phyloP scores from a whole-genome alignment of 306 rosid genomes.

The Benincasa hispida region DNA sequence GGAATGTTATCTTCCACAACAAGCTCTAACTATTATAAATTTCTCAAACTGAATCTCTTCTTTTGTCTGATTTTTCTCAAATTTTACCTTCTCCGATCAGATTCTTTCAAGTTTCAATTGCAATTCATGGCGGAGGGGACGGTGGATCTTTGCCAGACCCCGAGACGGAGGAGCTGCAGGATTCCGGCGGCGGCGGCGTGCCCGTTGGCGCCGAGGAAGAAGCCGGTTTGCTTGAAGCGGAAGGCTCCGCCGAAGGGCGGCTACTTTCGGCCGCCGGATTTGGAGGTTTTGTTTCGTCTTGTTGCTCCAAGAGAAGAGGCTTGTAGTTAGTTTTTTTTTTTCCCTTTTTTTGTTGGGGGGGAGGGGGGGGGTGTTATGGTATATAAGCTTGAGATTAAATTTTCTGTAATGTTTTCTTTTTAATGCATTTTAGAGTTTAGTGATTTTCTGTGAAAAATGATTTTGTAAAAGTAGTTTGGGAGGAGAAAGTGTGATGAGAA shows the following conservation, averaged over 20 bases:
- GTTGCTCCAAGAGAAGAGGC: slow-evolving; percentile 7
- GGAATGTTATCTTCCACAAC: slow-evolving; percentile 4
- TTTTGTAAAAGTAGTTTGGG: too few species aligned
- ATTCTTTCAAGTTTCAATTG: not conserved
- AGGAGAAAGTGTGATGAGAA: too few species aligned
- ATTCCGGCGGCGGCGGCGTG: slow-evolving; percentile 17
- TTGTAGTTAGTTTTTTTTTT: not conserved
- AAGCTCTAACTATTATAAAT: slow-evolving; percentile 4
- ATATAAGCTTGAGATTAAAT: too few species aligned
- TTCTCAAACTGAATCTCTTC: not conserved
- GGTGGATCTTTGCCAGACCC: slow-evolving; percentile 26
- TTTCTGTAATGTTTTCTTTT: too few species aligned
- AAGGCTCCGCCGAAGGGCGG: slow-evolving; percentile 24
- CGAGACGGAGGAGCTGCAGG: slow-evolving; percentile 14
- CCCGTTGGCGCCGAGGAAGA: slow-evolving; percentile 41
- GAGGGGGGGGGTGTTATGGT: too few species aligned
- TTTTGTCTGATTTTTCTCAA: not conserved
- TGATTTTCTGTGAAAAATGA: too few species aligned
- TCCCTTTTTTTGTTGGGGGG: too few species aligned
- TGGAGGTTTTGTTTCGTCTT: slow-evolving; percentile 25
- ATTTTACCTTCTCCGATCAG: too few species aligned
- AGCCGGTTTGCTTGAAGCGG: slow-evolving; percentile 2
- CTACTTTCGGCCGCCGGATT: slow-evolving; percentile 33
- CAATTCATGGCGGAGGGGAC: slow-evolving; percentile 6
- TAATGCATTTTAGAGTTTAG: too few species aligned